These are phyloP conservation scores for Cytospora paraplurivora DNA, from an alignment of 2,329 filamentous ascomycete species.

Conservation along the genomic window DNA sequence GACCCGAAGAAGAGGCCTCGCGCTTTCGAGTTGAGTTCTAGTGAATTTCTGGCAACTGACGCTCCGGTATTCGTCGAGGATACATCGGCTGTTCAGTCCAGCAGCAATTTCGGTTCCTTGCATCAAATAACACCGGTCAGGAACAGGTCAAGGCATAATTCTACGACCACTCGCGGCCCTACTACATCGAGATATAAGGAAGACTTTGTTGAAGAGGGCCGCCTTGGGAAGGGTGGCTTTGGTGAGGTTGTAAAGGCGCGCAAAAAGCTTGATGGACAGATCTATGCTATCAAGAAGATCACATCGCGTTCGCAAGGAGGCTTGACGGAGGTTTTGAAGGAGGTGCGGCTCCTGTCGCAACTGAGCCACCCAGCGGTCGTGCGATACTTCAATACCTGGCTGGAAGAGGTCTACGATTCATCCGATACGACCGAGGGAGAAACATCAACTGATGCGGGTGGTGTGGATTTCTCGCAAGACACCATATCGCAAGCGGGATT, in stretches of 20 bases:
- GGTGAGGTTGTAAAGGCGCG: constrained; percentile 94
- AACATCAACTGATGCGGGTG: constrained; percentile 50
- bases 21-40: constrained; percentile 71
- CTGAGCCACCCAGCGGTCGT: constrained; percentile 87
- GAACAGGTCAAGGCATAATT: constrained; percentile 62
- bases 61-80: constrained; percentile 59
- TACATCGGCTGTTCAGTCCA: constrained; percentile 41
- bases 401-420: constrained; percentile 68
- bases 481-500: constrained; percentile 43
- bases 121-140: constrained; percentile 43
- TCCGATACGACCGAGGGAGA: constrained; percentile 58
- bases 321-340: constrained; percentile 79
- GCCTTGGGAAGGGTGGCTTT: constrained; percentile 90
- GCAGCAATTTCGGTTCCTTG: constrained; percentile 40
- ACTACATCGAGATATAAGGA: constrained; percentile 76
- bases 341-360: constrained; percentile 86
- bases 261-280: constrained; percentile 88
- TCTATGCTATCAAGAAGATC: constrained; percentile 97
- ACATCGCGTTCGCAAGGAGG: constrained; percentile 77
- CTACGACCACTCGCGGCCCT: constrained; percentile 51
- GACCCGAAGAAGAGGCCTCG: constrained; percentile 83
- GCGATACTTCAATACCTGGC: constrained; percentile 94
- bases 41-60: constrained; percentile 67
- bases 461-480: constrained; percentile 42
- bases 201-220: constrained; percentile 88